Evolutionary conservation across 495 filamentous ascomycete genomes (phyloP), one percentile per base, ranked within the genome.

Genomic region (Tuber magnatum): DNA sequence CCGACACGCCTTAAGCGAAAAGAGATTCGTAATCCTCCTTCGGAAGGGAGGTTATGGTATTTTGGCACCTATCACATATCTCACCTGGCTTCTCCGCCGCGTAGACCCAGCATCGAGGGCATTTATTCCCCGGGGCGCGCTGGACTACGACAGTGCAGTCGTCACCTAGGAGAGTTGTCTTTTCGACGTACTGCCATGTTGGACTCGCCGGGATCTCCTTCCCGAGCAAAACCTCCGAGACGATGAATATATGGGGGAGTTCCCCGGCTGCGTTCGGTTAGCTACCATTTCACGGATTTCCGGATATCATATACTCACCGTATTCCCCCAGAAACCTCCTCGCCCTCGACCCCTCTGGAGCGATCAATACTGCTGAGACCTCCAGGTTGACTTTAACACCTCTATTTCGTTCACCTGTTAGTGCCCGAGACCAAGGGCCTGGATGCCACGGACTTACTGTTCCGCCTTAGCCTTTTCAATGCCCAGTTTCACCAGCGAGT

Each of bases 81-180:
- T 83, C 83, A 32, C 90, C 89, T 82, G 90, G 87, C 48, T 83
- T 81, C 16, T 85, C 84, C 39, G 87, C 87, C 32, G 89, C 87
- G 84, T 91, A 97, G 74, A 91, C 88, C 95, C 95, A 97, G 85
- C 95, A 97, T 68, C 94, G 87, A 4, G 88, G 86, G 80, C 94
- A 98, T 81, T 98, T 98, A 68, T 84, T 73, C 6, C 88, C 85
- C 75, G 85, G 85, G 0, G 94, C 90, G n/a, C 90, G 88, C 56
- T 89, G 84, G 18, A 97, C 90, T 82, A 89, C 83, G 20, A 89
- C 91, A 1, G 74, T 85, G 72, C 68, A 72, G 76, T 12, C 35
- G 74, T 76, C 71, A 68, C 56, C 81, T 51, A 78, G 71, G 0
- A 87, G 87, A 68, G 81, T 83, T 3, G 81, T 71, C 35, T 86